phyloP scores from a whole-genome alignment of 495 filamentous ascomycete species.

The Talaromyces nanjingensis region DNA sequence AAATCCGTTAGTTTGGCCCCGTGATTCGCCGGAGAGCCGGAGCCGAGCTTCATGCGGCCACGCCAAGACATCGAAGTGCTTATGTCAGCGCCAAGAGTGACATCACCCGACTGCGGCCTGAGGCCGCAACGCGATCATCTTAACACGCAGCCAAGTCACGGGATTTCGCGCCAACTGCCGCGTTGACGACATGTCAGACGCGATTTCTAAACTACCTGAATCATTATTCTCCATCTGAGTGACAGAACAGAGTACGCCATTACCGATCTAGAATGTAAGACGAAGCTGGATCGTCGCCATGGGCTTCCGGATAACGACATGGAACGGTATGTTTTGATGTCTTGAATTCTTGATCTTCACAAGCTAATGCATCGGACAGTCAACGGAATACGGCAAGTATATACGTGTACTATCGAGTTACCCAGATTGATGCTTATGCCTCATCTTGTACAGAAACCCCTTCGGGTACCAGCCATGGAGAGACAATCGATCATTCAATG shows the following conservation, averaged over 20 bases:
- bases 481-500: constrained; percentile 74
- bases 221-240: not conserved
- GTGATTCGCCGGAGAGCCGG: constrained; percentile 28
- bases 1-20: constrained; percentile 35
- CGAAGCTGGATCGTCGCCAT: constrained; percentile 30
- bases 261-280: not conserved
- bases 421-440: not conserved
- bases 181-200: not conserved
- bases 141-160: constrained; percentile 5
- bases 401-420: not conserved
- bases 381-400: constrained; percentile 78
- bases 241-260: not conserved
- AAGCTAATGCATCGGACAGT: constrained; percentile 44
- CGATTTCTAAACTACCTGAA: not conserved
- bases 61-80: constrained; percentile 14
- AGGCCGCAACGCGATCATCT: not conserved
- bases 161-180: not conserved
- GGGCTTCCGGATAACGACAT: constrained; percentile 78
- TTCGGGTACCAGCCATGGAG: constrained; percentile 96
- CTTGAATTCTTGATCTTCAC: constrained; percentile 6
- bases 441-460: constrained; percentile 58
- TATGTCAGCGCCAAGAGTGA: constrained; percentile 33
- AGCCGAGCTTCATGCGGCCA: constrained; percentile 8
- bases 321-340: constrained; percentile 61
- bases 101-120: constrained; percentile 19